Percentiles rank a stretch among this genome's conserved stretches.
Conservation (phyloP, 2,329 filamentous ascomycete genomes). For the Coniochaeta sp. region DNA sequence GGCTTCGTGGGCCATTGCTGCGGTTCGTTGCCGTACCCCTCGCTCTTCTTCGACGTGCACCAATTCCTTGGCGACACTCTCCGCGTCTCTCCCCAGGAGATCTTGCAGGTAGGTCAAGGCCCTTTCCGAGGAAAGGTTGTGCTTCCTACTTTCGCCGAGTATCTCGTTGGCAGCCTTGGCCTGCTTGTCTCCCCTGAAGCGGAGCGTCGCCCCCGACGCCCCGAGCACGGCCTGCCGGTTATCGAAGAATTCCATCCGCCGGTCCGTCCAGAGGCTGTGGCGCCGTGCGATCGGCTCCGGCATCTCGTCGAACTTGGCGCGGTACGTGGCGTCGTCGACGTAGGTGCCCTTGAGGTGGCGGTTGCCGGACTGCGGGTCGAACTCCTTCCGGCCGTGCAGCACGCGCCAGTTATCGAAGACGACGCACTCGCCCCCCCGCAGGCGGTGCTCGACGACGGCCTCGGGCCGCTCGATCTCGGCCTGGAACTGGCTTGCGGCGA, state of each 20-base stretch:
- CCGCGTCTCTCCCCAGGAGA: too few species aligned
- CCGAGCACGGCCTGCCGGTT: background rate
- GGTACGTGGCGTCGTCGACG: conserved; percentile 47
- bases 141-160: too few species aligned
- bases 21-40: too few species aligned
- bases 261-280: background rate
- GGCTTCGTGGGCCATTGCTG: too few species aligned
- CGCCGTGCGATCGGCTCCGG: background rate
- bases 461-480: conserved; percentile 46
- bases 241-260: background rate
- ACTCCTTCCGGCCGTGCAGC: conserved; percentile 75
- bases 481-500: conserved; percentile 50
- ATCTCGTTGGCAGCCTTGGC: too few species aligned
- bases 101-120: too few species aligned
- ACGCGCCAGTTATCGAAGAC: conserved; percentile 87
- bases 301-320: background rate
- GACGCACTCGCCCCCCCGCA: conserved; percentile 78
- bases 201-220: too few species aligned
- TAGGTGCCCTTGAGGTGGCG: conserved; percentile 86
- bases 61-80: too few species aligned
- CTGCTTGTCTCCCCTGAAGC: too few species aligned
- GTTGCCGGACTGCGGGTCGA: conserved; percentile 59
- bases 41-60: too few species aligned
- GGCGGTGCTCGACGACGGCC: conserved; percentile 62
- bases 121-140: too few species aligned